Evolutionary conservation across 495 filamentous ascomycete species (phyloP), one percentile per base, ranked within the genome.

Genomic region (Coniosporium apollinis): DNA sequence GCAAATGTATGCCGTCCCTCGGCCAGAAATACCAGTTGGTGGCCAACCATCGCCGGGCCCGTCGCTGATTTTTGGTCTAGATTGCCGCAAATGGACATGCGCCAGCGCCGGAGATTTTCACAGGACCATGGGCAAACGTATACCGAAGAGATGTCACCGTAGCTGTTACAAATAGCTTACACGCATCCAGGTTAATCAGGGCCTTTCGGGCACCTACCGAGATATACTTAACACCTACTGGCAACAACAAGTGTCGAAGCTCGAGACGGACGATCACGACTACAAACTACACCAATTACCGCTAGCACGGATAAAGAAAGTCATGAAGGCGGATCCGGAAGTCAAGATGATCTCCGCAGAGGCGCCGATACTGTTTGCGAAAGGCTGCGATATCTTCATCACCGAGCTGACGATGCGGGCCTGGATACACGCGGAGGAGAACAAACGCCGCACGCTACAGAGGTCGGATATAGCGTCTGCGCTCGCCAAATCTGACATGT

Each of bases 311-410:
- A 97, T 97, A 59, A 97, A 96, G 68, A 97, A 97, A 55, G 89
- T 97, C 46, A 97, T 97, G 89, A 97, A 97, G 59, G 89, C 89
- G 2, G 89, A 97, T 46, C 89, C 89, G 1, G 89, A 97, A 44
- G 89, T 97, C 33, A 97, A 97, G 62, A 97, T 97, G 89, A 97
- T 97, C 34, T 94, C 85, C 8, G 89, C 89, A 15, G 89, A 97
- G 59, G 89, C 89, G 4, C 89, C 89, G 9, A 97, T 97, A 49
- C 63, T 97, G 11, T 97, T 97, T 51, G 89, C 89, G 32, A 97
- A 97, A 62, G 89, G 91, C 26, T 97, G 89, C 59, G 89, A 97
- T 54, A 94, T 97, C 49, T 97, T 97, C 61, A 97, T 97, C 50
- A 97, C 89, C 3, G 89, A 97, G 57, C 66, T 97, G 30, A 96